Evolutionary conservation across 768 basidiomycete genomes (phyloP).

Genomic region (Botryobasidium botryosum): DNA sequence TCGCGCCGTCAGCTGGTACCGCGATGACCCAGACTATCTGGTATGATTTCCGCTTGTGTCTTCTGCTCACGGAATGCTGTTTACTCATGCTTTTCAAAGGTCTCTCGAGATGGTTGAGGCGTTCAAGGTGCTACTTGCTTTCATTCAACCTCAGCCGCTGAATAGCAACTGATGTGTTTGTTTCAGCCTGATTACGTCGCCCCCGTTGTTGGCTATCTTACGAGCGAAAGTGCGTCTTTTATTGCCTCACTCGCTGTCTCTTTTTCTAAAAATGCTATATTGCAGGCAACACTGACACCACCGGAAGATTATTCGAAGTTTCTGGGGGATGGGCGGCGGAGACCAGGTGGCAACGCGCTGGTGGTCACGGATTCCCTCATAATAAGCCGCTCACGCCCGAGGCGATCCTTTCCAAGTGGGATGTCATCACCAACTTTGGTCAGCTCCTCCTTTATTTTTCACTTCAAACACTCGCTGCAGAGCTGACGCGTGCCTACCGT

Average conservation of each 20-base stretch:
- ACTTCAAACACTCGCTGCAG: background rate
- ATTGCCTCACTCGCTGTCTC: background rate
- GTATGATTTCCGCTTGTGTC: constrained; percentile 21
- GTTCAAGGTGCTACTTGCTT: constrained; percentile 42
- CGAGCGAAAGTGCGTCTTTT: constrained; percentile 38
- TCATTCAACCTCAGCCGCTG: too few relatives aligned
- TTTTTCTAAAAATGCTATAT: background rate
- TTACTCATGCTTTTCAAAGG: constrained; percentile 23
- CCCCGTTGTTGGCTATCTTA: constrained; percentile 81
- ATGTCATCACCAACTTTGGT: constrained; percentile 72
- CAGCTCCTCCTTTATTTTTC: constrained; percentile 15
- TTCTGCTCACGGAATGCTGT: constrained; percentile 1
- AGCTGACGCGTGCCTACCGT: constrained; percentile 5
- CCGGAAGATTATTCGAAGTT: constrained; percentile 70
- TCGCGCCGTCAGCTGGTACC: constrained; percentile 79
- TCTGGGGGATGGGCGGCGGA: constrained; percentile 85
- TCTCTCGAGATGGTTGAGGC: constrained; percentile 75
- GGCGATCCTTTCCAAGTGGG: constrained; percentile 65
- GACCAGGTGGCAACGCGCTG: constrained; percentile 82
- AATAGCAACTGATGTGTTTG: background rate
- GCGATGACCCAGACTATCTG: constrained; percentile 82
- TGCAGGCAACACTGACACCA: constrained; percentile 50
- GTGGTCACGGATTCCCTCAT: constrained; percentile 75
- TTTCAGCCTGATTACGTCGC: constrained; percentile 76
- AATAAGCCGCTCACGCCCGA: constrained; percentile 63